Percentiles rank a stretch among this genome's conserved stretches.
phyloP scores from a whole-genome alignment of 179 eudicot species.

The Drosera spatulata region DNA sequence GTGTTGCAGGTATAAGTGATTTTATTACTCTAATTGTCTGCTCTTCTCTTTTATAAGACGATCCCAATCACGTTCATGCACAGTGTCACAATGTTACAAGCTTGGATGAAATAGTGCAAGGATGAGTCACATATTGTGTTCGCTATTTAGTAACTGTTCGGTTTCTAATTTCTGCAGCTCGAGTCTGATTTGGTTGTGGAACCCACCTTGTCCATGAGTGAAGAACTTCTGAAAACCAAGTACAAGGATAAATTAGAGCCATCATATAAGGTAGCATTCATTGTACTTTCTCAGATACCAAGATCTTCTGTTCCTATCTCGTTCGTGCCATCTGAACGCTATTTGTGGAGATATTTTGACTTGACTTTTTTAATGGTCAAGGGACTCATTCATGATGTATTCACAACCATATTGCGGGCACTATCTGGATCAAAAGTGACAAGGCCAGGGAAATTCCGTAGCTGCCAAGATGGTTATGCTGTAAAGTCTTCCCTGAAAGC shows the following conservation, averaged over 20 bases:
- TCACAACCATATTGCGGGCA: conserved; percentile 75
- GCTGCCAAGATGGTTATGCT: conserved; percentile 90
- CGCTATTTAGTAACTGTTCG: conserved; percentile 1
- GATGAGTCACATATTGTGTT: no score
- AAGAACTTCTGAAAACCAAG: conserved; percentile 64
- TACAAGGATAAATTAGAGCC: conserved; percentile 84
- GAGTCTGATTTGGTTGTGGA: conserved; percentile 85
- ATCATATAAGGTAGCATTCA: conserved; percentile 51
- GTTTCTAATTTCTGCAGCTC: conserved; percentile 39
- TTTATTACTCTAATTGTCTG: no score
- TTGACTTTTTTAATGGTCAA: conserved; percentile 8
- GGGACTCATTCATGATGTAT: conserved; percentile 98
- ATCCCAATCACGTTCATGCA: no score
- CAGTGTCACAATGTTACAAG: no score
- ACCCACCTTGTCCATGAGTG: conserved; percentile 55
- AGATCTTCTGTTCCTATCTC: no score
- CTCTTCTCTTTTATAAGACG: no score
- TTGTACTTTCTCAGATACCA: no score
- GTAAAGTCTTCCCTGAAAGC: conserved; percentile 98
- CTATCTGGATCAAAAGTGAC: conserved; percentile 90
- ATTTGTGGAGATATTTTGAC: neutral
- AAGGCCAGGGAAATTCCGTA: conserved; percentile 93
- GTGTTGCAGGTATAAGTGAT: conserved; percentile 99
- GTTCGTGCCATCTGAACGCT: no score
- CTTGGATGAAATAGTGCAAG: no score